Percentiles rank a stretch among this genome's conserved stretches.
phyloP scores from a whole-genome alignment of 2,329 filamentous ascomycete genomes.

The Clarireedia paspali region DNA sequence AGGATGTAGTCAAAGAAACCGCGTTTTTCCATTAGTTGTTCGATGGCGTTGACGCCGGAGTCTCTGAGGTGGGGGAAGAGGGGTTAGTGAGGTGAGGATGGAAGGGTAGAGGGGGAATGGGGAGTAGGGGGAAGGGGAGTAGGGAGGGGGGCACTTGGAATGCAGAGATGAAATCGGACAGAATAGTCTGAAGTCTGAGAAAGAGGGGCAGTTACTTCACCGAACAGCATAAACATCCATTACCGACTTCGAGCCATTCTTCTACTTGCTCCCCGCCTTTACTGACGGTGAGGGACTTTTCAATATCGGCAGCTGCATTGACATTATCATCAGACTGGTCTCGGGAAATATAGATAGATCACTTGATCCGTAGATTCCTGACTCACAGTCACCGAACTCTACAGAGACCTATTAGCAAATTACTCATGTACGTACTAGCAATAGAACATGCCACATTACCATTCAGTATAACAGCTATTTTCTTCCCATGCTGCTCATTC shows the following conservation, averaged over 20 bases:
- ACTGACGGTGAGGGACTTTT: constrained; percentile 89
- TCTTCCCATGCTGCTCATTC: constrained; percentile 91
- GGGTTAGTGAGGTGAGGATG: background rate
- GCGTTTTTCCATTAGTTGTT: constrained; percentile 88
- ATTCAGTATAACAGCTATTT: constrained; percentile 96
- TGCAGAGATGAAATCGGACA: background rate
- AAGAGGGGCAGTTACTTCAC: constrained; percentile 59
- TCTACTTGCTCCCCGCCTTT: constrained; percentile 75
- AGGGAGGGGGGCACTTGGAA: background rate
- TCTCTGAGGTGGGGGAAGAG: constrained; percentile 47
- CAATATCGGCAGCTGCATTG: constrained; percentile 69
- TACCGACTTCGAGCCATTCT: constrained; percentile 93
- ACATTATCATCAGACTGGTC: background rate
- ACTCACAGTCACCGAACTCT: constrained; percentile 78
- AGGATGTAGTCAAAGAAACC: constrained; percentile 97
- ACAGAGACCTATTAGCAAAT: constrained; percentile 12
- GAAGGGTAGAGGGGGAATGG: background rate
- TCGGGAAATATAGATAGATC: constrained; percentile 1
- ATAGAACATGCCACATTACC: constrained; percentile 41
- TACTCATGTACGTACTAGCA: background rate
- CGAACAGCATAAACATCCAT: constrained; percentile 96
- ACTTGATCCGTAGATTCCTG: constrained; percentile 1
- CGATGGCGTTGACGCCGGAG: constrained; percentile 86
- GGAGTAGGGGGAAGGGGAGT: background rate
- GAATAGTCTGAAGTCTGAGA: background rate